phyloP scores from a whole-genome alignment of 331 rosid genomes.

The Quercus tomentella region DNA sequence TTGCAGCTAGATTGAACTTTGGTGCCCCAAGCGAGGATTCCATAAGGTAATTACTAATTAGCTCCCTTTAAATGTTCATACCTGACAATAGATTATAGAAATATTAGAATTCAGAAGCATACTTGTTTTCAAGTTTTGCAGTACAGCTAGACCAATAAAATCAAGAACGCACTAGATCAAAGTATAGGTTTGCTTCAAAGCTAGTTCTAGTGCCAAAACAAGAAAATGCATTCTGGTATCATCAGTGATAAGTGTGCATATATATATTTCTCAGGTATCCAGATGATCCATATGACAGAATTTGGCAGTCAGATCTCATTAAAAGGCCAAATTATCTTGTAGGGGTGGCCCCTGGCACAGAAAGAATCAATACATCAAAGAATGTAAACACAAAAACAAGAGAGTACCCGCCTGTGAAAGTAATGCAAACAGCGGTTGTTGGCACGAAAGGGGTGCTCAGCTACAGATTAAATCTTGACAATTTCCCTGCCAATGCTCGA shows the following conservation, averaged over 20 bases:
- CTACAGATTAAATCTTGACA: conserved; percentile 79
- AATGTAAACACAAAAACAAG: conserved; percentile 48
- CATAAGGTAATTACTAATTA: conserved; percentile 40
- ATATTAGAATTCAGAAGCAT: not conserved
- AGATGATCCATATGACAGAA: conserved; percentile 96
- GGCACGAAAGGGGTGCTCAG: conserved; percentile 63
- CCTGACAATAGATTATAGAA: not conserved
- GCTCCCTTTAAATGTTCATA: conserved; percentile 4
- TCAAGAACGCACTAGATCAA: not conserved
- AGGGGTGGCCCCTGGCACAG: conserved; percentile 91
- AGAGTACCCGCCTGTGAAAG: conserved; percentile 80
- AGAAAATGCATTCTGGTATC: not conserved
- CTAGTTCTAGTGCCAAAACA: not conserved
- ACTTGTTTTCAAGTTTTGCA: not conserved
- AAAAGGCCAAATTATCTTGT: conserved; percentile 87
- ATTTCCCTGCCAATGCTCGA: conserved; percentile 80
- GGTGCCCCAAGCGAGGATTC: conserved; percentile 72
- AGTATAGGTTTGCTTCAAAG: not conserved
- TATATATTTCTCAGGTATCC: conserved; percentile 67
- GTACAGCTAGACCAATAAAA: not conserved
- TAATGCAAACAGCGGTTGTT: conserved; percentile 84
- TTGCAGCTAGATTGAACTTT: conserved; percentile 84
- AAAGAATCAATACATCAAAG: conserved; percentile 65
- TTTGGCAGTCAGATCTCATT: conserved; percentile 89
- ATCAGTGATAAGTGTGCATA: not conserved